Conservation (phyloP, 495 filamentous ascomycete species). For the Tuber microsphaerosporum region DNA sequence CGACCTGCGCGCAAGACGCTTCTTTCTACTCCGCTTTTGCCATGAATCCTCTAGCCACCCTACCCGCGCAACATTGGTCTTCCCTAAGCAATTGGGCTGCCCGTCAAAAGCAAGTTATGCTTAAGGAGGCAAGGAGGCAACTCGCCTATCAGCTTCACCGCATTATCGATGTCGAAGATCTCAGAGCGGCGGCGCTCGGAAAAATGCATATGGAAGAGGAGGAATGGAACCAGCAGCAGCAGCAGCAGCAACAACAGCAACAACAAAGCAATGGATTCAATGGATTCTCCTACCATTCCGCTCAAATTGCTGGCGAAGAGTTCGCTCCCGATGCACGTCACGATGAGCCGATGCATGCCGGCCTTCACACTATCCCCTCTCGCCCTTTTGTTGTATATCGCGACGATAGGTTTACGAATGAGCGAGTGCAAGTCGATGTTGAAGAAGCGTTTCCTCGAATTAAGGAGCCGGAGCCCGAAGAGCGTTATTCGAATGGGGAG, state of each 20-base stretch:
- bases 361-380: background rate
- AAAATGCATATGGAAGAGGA: background rate
- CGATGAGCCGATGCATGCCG: background rate
- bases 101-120: background rate
- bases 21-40: background rate
- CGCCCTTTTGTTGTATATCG: background rate
- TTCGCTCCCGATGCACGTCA: background rate
- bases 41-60: background rate
- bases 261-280: background rate
- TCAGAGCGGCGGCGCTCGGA: background rate
- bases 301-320: background rate
- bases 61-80: background rate
- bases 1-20: background rate
- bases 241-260: background rate
- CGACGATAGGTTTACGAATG: background rate
- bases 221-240: background rate
- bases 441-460: too few species aligned
- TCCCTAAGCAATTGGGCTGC: background rate
- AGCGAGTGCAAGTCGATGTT: background rate
- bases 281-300: background rate
- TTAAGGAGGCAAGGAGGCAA: background rate
- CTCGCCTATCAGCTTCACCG: background rate
- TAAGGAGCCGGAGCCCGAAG: background rate
- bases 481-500: background rate
- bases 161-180: background rate